Evolutionary conservation across 768 basidiomycete species (phyloP), one percentile per base, ranked within the genome.

Genomic region (Russula emetica): DNA sequence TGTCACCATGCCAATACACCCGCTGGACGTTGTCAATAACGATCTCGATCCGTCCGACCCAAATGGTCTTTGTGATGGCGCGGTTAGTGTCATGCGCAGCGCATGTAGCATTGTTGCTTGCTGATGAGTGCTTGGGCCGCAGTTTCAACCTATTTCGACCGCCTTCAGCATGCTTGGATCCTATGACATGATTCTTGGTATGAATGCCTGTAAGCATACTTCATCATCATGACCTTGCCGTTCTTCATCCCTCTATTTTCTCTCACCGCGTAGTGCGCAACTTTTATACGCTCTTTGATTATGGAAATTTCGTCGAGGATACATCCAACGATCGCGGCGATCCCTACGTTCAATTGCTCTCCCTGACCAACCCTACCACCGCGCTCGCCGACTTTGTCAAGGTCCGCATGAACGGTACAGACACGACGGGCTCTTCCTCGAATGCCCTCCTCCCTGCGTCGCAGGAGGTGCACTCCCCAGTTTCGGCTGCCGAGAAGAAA

Each of bases 61-160:
- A 22, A 40, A 14, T 66, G 72, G 79, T 59, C 80, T 82, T 1
- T 92, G 89, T 72, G 78, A 86, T 60, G 89, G 90, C 18, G 77
- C 86, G 56, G 87, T 90, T 71, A 71, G 86, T 80, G 34, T 55
- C 38, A 11, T 24, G 4, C 6, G 2, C 11, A n/a, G 26, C 20
- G 14, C n/a, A 11, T 20, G 22, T 3, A 24, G n/a, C 36, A 26
- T 50, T 32, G 22, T 42, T 22, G 5, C 16, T 55, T 30, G 20
- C 62, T 71, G 53, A 73, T 13, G 28, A 45, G 47, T n/a, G 7
- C 20, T 40, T 13, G 32, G 14, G 62, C 34, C 16, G 42, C 67
- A 90, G 83, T 92, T 90, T 79, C 90, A 92, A 78, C 90, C 90
- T 2, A 88, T 91, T 67, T 88, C 89, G 16, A 83, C 85, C 4